Conservation (phyloP, 1,284 basidiomycete genomes). For the Ceratobasidium sp. region DNA sequence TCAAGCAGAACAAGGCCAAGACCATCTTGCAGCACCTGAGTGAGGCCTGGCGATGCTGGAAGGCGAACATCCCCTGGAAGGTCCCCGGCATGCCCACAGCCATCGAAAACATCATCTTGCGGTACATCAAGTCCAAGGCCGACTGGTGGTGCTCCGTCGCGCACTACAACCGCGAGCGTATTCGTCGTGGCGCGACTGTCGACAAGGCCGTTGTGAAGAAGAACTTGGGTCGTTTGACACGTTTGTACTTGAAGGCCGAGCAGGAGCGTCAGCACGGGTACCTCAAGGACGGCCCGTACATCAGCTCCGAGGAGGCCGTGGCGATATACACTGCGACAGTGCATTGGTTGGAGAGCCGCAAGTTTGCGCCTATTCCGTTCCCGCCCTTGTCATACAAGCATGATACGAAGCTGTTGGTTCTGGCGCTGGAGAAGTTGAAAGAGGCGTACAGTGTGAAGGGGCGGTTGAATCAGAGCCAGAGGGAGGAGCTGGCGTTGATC, state of each 20-base stretch:
- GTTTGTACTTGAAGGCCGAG: conserved; percentile 96
- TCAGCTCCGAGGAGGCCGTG: conserved; percentile 96
- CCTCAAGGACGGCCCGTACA: conserved; percentile 96
- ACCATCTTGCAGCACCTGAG: conserved; percentile 98
- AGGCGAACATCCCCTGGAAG: conserved; percentile 99
- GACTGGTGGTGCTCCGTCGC: conserved; percentile 99
- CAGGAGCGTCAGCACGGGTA: conserved; percentile 97
- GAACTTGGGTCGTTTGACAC: conserved; percentile 90
- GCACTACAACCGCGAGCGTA: conserved; percentile 94
- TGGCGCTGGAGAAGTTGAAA: conserved; percentile 95
- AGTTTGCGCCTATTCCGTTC: conserved; percentile 96
- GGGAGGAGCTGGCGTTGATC: conserved; percentile 94
- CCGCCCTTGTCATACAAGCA: conserved; percentile 98
- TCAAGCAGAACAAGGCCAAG: conserved; percentile 99
- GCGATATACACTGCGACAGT: conserved; percentile 97
- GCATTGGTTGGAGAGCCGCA: conserved; percentile 96
- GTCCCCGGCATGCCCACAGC: conserved; percentile 97
- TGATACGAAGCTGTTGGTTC: conserved; percentile 93
- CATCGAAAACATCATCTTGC: conserved; percentile 98
- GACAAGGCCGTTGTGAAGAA: conserved; percentile 99
- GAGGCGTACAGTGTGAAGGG: conserved; percentile 99
- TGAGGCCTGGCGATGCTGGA: conserved; percentile 99
- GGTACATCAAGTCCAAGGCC: conserved; percentile 99
- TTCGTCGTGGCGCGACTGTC: conserved; percentile 95
- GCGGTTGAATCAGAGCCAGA: conserved; percentile 94